Conservation (phyloP, 139 green algal species). For the Astrephomene gubernaculifera region DNA sequence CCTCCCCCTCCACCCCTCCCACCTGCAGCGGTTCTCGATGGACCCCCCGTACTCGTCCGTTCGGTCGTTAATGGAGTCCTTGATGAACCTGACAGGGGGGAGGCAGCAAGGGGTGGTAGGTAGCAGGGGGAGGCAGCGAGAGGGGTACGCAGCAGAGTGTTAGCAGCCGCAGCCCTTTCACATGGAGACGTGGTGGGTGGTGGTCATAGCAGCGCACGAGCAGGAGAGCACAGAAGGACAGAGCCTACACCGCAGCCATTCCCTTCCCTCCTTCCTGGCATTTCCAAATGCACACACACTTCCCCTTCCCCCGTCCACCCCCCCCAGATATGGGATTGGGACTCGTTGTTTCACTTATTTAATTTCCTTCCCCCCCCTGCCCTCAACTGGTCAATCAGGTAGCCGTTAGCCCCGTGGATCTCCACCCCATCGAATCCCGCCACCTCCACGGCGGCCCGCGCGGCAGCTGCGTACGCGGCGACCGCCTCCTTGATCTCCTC, state of each 20-base stretch:
- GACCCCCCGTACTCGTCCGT: constrained; percentile 78
- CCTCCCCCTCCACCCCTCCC: neutral
- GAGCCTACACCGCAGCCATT: too few species aligned
- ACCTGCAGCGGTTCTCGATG: constrained; percentile 73
- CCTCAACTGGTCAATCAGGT: constrained; percentile 71
- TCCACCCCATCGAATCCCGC: constrained; percentile 82
- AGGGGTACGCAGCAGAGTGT: too few species aligned
- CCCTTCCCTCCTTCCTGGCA: too few species aligned
- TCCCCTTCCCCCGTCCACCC: neutral
- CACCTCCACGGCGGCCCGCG: constrained; percentile 66
- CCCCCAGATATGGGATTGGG: too few species aligned
- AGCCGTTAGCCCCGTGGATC: constrained; percentile 85
- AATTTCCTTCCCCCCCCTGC: neutral
- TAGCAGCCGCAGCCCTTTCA: too few species aligned
- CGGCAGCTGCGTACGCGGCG: constrained; percentile 49
- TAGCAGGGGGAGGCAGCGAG: too few species aligned
- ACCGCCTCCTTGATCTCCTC: constrained; percentile 59
- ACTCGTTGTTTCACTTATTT: too few species aligned
- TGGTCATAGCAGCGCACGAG: too few species aligned
- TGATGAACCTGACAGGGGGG: constrained; percentile 65
- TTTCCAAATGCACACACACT: too few species aligned
- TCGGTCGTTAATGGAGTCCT: constrained; percentile 67
- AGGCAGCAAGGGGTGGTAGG: too few species aligned
- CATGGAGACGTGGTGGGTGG: too few species aligned
- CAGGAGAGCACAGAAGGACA: too few species aligned